phyloP scores from a whole-genome alignment of 164 flowering plant genomes.

The Saururus chinensis region DNA sequence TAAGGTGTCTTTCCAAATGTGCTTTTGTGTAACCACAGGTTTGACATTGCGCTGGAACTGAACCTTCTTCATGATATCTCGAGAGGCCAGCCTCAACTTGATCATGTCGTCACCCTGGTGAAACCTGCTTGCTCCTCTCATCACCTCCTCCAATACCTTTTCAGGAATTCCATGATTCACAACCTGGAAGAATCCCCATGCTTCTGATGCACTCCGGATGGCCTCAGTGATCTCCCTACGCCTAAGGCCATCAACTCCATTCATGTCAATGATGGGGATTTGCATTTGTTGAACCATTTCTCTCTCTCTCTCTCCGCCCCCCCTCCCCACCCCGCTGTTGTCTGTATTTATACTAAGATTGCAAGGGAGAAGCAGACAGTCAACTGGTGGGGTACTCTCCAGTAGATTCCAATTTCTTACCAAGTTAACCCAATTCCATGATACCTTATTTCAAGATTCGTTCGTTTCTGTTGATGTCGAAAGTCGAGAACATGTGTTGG shows the following conservation, averaged over 20 bases:
- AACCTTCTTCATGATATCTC: constrained; percentile 19
- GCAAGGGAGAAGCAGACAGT: background rate
- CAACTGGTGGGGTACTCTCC: background rate
- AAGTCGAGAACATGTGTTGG: background rate
- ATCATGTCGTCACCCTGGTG: constrained; percentile 22
- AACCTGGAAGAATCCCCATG: constrained; percentile 43
- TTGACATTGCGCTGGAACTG: constrained; percentile 19
- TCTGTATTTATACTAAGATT: background rate
- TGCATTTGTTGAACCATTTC: background rate
- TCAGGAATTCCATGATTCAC: constrained; percentile 41
- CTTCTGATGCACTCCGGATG: constrained; percentile 23
- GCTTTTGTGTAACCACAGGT: constrained; percentile 7
- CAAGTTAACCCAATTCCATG: too few species aligned
- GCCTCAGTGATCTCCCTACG: constrained; percentile 13
- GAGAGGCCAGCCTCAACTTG: constrained; percentile 19
- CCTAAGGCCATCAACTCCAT: background rate
- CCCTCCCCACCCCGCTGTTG: too few species aligned
- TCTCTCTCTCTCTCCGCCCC: background rate
- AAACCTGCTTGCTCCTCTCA: constrained; percentile 22
- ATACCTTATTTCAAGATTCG: too few species aligned
- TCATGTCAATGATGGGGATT: background rate
- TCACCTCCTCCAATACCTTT: constrained; percentile 27
- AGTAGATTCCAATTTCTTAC: too few species aligned
- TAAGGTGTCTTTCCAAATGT: constrained; percentile 20
- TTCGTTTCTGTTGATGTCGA: too few species aligned